Evolutionary conservation across 331 rosid genomes (phyloP), one percentile per base, ranked within the genome.

Genomic region (Quercus lobata): DNA sequence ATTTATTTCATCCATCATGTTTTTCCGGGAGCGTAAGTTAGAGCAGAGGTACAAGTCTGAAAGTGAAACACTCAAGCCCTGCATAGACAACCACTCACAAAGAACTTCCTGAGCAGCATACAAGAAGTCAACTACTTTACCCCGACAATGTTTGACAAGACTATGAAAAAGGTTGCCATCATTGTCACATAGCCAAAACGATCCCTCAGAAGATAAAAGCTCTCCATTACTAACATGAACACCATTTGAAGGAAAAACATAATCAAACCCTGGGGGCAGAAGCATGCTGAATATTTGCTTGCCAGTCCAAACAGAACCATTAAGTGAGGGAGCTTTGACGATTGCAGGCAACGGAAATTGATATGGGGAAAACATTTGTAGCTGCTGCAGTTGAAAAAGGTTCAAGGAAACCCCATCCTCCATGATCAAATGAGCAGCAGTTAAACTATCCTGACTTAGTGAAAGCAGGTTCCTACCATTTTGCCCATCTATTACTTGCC

Each of bases 61-160:
- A 49, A 96, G 92, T 71, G 99, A 96, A 79, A 93, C 98, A 69
- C 97, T 96, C 78, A 96, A 92, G 60, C 99, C 99, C 76, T 84
- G 87, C 88, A 79, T 89, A 57, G 96, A 90, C 75, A 93, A 78
- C 98, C 99, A 93, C 81, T 96, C 98, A 80, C 93, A 91, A 58
- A 96, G 94, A 80, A 88, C 92, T 75, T 82, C 86, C 75, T 93
- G 98, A 3, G 98, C 97, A 52, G 86, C 82, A 76, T 68, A 75
- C 84, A 93, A 82, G 78, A 89, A 74, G 69, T 91, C 90, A 66
- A 96, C 86, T 71, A 88, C 80, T 74, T 77, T 78, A 54, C 90
- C 87, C n/a, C 55, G 81, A 56, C 79, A 83, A 69, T 86, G 87
- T 69, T 89, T 87, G 49, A 89, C 73, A 6, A 96, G 89, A 73